Conservation (phyloP, 768 basidiomycete species). For the Auricularia sp. region DNA sequence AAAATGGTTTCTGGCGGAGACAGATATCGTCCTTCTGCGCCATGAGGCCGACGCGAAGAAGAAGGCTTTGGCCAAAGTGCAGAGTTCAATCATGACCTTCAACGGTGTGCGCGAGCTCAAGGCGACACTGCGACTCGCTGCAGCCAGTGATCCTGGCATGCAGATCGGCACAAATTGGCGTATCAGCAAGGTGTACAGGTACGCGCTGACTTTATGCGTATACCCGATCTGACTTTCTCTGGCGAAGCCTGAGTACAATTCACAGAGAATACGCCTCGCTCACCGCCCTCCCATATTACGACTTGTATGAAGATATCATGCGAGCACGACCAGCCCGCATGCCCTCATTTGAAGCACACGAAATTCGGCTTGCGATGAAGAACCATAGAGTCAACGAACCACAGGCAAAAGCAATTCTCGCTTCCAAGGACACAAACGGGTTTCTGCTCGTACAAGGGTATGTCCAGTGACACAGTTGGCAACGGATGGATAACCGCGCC, state of each 20-base stretch:
- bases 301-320: conserved; percentile 61
- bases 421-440: conserved; percentile 58
- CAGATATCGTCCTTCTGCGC: conserved; percentile 74
- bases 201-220: conserved; percentile 15
- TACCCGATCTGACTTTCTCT: conserved; percentile 4
- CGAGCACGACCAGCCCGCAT: conserved; percentile 45
- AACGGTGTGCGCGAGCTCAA: conserved; percentile 30
- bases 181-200: conserved; percentile 78
- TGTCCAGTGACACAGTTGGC: conserved; percentile 10
- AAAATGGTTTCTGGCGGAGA: conserved; percentile 66
- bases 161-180: conserved; percentile 59
- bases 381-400: conserved; percentile 79
- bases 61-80: conserved; percentile 63
- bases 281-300: conserved; percentile 71
- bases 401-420: conserved; percentile 81
- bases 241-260: conserved; percentile 70
- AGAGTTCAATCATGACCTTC: conserved; percentile 31
- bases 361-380: conserved; percentile 56
- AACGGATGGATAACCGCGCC: not conserved
- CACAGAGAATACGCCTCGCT: conserved; percentile 89
- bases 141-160: conserved; percentile 47
- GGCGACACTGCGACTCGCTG: conserved; percentile 45
- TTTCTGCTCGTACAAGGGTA: conserved; percentile 95
- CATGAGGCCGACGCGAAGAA: conserved; percentile 39
- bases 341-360: conserved; percentile 32